Base-by-base conservation (phyloP, 1,284 basidiomycete species). In the Trichosporon sp. region DNA sequence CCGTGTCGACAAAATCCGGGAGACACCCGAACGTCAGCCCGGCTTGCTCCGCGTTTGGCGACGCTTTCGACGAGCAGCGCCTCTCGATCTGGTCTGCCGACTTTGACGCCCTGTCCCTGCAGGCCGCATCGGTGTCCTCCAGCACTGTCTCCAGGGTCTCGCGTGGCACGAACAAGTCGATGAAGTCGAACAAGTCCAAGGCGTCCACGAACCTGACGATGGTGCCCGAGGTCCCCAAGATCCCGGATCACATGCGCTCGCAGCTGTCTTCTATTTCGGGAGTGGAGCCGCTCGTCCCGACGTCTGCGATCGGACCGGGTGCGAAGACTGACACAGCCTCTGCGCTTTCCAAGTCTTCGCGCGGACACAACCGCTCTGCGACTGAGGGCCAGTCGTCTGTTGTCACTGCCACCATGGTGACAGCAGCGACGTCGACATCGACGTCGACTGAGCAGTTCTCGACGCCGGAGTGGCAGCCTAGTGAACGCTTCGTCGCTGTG, bases 351-450 rank as follows among this genome's bases (percentile, higher is more conserved):
- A 32, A 15, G 56, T 60, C 56, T 32, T n/a, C 56, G 15, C 56
- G 56, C 18, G 56, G 56, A 2, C 56, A 60, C 27, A 32, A 32
- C 18, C 56, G 56, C 6, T 60, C 56, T 7, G 56, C 56, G 15
- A 60, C 56, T 11, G 56, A 60, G 56, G 56, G 56, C 27, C 56
- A 60, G 56, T 60, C 56, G 15, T 32, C 56, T n/a, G 56, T 60
- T 5, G 56, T 60, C 18, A 25, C 56, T 5, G 56, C 23, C 29
- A 29, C 32, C 15, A 31, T 29, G 29, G 56, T 42, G 18, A 9
- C 38, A 6, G 18, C 38, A 15, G 38, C 18, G 6, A 32, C 56
- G 6, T 18, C 11, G 56, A n/a, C 27, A 13, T 32, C 56, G 18
- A 18, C 56, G 2, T 60, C 56, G 5, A 60, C 56, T 1, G 56